These are phyloP conservation scores for Cavenderia fasciculata DNA, from an alignment of 78 protist genomes.

Conservation along the genomic window DNA sequence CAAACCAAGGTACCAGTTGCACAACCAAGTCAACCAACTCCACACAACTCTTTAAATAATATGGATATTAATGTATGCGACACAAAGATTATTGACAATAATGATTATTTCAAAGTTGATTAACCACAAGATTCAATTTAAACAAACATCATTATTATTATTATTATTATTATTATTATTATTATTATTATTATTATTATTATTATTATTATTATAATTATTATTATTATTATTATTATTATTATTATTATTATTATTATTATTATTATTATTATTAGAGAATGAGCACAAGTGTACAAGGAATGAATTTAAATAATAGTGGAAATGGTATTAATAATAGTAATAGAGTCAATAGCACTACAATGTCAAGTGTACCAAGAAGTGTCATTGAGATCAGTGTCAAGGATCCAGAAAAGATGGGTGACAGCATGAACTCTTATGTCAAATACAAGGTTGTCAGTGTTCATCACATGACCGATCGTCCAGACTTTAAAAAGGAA, in stretches of 20 bases:
- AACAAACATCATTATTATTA: neutral
- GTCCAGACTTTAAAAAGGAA: slow-evolving; percentile 72
- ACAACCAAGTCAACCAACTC: slow-evolving; percentile 13
- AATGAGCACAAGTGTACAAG: too few relatives aligned
- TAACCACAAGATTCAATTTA: too few relatives aligned
- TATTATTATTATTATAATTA: neutral
- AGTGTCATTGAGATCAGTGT: slow-evolving; percentile 54
- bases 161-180: slow-evolving; percentile 5
- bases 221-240: neutral
- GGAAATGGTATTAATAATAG: too few relatives aligned
- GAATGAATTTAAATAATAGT: too few relatives aligned
- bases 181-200: slow-evolving; percentile 5
- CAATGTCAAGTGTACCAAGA: neutral
- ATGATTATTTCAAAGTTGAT: too few relatives aligned
- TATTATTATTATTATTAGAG: too few relatives aligned
- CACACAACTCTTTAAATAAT: slow-evolving; percentile 22
- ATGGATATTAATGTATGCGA: neutral
- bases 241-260: too few relatives aligned
- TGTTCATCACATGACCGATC: slow-evolving; percentile 13
- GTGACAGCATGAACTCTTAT: slow-evolving; percentile 53
- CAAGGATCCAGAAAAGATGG: slow-evolving; percentile 44
- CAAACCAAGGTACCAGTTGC: neutral
- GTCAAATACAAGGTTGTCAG: slow-evolving; percentile 35
- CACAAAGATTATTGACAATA: too few relatives aligned
- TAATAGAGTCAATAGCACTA: slow-evolving; percentile 10